Base-by-base conservation (phyloP, 192 early-diverging fungal genomes). In the Coemansia furcata region DNA sequence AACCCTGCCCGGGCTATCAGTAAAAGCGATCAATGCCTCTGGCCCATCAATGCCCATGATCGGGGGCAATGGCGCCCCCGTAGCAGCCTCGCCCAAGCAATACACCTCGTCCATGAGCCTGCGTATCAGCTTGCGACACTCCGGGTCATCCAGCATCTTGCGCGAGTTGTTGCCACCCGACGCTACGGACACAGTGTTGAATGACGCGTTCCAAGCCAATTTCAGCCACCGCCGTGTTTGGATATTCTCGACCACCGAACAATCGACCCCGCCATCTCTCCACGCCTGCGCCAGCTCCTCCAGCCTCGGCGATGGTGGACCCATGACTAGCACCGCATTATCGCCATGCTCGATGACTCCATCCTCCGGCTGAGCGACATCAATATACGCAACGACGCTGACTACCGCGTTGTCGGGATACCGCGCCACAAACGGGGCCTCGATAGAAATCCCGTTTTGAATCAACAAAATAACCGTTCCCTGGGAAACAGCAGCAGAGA, bases 361-460 rank as follows among this genome's bases (percentile, higher is more conserved):
- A 19, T 69, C 60, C 2, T 52, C 50, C 6, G 76, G 78, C 72
- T 92, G 90, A 40, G 79, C 87, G 3, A 85, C 82, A 30, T 85
- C 88, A 36, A 90, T 87, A 58, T 89, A 89, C 11, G 88, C 85
- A 7, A 90, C 86, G 4, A 76, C 71, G 19, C 87, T 88, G 37
- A 87, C 60, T 4, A 92, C 65, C 2, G 87, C 87, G 65, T 87
- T 89, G 21, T 73, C 52, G 12, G 89, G 89, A 72, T 89, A 92
- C 42, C 78, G 75, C n/a, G 58, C 63, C 19, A 66, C 65, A 60
- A 87, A 82, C 38, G 85, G 84, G 4, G 85, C 82, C 62, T 92
- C 91, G 43, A 89, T 80, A 0, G 85, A 88, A 23, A 92, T 82
- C 7, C 91, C 91, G 67, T 92, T 92, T 72, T 92, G 91, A 37